phyloP scores from a whole-genome alignment of 2,329 filamentous ascomycete genomes.

The Fusarium floridanum region DNA sequence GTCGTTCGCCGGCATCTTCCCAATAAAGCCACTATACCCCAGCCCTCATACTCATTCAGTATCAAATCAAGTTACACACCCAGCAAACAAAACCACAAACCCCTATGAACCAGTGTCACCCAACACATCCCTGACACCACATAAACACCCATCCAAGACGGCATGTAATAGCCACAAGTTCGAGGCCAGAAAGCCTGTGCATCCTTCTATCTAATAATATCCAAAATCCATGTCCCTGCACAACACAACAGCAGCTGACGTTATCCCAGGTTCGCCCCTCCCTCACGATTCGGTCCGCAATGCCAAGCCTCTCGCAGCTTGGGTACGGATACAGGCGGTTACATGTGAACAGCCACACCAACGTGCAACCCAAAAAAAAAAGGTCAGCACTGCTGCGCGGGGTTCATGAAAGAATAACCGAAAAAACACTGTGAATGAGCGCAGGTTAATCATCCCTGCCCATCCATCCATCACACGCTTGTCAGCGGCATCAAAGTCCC shows the following conservation, averaged over 20 bases:
- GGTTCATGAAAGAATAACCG: background rate
- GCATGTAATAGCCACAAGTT: background rate
- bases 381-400: background rate
- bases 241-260: conserved; percentile 21
- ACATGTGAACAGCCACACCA: conserved; percentile 13
- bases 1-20: background rate
- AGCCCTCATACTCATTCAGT: background rate
- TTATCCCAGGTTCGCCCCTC: background rate
- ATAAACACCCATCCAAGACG: background rate
- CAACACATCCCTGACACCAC: conserved; percentile 2
- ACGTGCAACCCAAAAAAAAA: conserved; percentile 2
- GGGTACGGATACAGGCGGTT: conserved; percentile 32
- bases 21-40: background rate
- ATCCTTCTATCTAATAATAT: conserved; percentile 1
- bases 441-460: background rate
- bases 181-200: background rate
- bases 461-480: background rate
- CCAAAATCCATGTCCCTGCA: background rate
- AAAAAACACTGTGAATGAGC: background rate
- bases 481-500: background rate
- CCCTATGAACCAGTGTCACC: conserved; percentile 16
- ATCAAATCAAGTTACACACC: conserved; percentile 7
- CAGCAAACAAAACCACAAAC: conserved; percentile 23
- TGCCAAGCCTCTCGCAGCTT: conserved; percentile 7
- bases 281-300: conserved; percentile 4